Evolutionary conservation across 768 basidiomycete genomes (phyloP), one percentile per base, ranked within the genome.

Genomic region (Cantharellus anzutake): DNA sequence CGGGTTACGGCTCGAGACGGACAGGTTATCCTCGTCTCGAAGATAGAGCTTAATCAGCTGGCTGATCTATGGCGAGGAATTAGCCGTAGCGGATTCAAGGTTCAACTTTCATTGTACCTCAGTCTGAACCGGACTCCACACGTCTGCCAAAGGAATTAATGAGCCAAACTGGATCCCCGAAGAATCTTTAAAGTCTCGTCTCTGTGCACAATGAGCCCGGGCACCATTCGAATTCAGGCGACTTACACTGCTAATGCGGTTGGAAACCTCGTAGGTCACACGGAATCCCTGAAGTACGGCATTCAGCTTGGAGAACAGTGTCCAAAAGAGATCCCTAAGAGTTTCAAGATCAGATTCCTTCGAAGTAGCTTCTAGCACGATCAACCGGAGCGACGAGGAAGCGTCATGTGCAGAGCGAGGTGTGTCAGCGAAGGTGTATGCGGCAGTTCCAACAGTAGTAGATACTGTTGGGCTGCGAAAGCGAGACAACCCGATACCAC

Each of bases 251-350:
- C 87, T 87, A 58, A 99, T 92, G 59, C 92, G 80, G 64, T 84
- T 85, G 1, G 88, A 78, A 3, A 98, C 85, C 69, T 99, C 96
- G 63, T 83, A 91, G 2, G 92, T 78, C 3, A 96, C 83, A 58
- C 92, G 75, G 62, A 96, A 73, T 5, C 93, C 89, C 68, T 99
- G 93, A 11, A 85, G 77, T 20, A 98, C 86, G 39, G 96, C 96
- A 67, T 92, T 84, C 53, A 99, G 67, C 70, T 99, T 98, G 14
- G 91, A 96, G 68, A 90, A 99, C 14, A 94, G 68, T 2, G 94
- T 96, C 94, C 94, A 98, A 70, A 98, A 98, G 41, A 99, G 75
- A 69, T 98, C 96, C 61, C 75, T 78, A 59, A 99, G 69, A 11
- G 86, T 84, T 66, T 94, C 91, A 61, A 89, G 86, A 65, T 96